Conservation (phyloP, 202 grass and related monocot species). For the Eragrostis tef region DNA sequence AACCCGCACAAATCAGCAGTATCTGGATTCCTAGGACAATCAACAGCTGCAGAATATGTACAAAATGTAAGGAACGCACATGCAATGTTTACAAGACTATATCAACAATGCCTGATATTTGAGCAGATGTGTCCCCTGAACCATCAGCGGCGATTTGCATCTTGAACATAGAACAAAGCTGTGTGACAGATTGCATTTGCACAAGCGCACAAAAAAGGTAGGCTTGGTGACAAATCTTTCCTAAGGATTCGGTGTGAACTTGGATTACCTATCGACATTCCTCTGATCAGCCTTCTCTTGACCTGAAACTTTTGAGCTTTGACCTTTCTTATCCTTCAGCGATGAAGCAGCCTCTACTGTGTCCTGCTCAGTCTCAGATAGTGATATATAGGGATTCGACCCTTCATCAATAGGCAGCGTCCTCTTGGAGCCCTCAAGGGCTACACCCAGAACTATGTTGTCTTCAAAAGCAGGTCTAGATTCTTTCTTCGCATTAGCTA, state of each 20-base stretch:
- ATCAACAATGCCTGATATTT: background rate
- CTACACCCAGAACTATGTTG: conserved; percentile 92
- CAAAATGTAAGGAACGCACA: background rate
- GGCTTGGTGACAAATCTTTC: conserved; percentile 61
- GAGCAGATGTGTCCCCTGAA: conserved; percentile 1
- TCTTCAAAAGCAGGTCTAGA: conserved; percentile 79
- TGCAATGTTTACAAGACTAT: conserved; percentile 8
- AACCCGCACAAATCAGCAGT: background rate
- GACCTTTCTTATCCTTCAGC: conserved; percentile 62
- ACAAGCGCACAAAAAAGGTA: conserved; percentile 66
- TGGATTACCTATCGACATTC: conserved; percentile 56
- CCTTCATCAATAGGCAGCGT: conserved; percentile 91
- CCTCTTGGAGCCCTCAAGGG: conserved; percentile 87
- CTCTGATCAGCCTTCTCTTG: conserved; percentile 62
- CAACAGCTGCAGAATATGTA: conserved; percentile 19
- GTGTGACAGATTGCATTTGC: conserved; percentile 39
- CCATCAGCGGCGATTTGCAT: conserved; percentile 18
- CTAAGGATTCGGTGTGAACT: background rate
- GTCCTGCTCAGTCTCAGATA: conserved; percentile 67
- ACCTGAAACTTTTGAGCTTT: conserved; percentile 41
- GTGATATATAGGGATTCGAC: conserved; percentile 58
- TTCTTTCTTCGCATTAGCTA: conserved; percentile 64
- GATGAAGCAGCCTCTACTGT: conserved; percentile 55
- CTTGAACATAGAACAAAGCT: conserved; percentile 4
- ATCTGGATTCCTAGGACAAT: no score